Evolutionary conservation across 2,329 filamentous ascomycete genomes (phyloP), one percentile per base, ranked within the genome.

Genomic region (Ophiosphaerella korrae): DNA sequence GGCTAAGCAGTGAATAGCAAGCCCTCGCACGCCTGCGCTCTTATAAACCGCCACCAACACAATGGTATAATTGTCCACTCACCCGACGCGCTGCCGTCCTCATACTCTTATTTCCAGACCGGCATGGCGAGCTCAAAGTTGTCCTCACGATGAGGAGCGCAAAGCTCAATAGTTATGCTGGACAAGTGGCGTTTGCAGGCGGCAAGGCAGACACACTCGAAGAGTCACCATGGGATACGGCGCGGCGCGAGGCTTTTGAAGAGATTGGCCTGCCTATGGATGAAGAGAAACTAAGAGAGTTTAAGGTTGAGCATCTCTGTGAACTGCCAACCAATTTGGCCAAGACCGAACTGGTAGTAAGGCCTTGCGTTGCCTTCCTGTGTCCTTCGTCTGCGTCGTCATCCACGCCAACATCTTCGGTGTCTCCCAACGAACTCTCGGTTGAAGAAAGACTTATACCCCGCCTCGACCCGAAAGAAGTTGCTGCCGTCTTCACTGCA

Each of bases 401-500:
- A 9, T 16, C 45, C 8, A 31, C 47, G 7, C 26, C 26, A 11
- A 29, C 26, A 29, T 29, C 26, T 7, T 11, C 26, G 2, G 26
- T 11, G 11, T 2, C 26, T 11, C 11, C 26, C 3, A 36, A 48
- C 5, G 41, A 57, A 23, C 38, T 44, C 18, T 52, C 55, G 8
- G 61, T 71, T 12, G 89, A 89, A 67, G 85, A 88, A 60, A 83
- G 80, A 53, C 82, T 92, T 74, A 90, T 90, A 52, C 92, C 93
- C 0, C 83, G 85, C 34, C 81, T 97, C 9, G 90, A 97, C 74
- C 89, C 92, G 1, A 88, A 89, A 59, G 93, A 97, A 75, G 93
- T 97, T 2, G 92, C 92, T 2, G 92, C 92, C 38, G 91, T 97
- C 31, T 97, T 97, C 76, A 93, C 90, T 5, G 92, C 89, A 5